Percentiles rank a stretch among this genome's conserved stretches.
Conservation (phyloP, 305 asterid species). For the Ilex paraguariensis region DNA sequence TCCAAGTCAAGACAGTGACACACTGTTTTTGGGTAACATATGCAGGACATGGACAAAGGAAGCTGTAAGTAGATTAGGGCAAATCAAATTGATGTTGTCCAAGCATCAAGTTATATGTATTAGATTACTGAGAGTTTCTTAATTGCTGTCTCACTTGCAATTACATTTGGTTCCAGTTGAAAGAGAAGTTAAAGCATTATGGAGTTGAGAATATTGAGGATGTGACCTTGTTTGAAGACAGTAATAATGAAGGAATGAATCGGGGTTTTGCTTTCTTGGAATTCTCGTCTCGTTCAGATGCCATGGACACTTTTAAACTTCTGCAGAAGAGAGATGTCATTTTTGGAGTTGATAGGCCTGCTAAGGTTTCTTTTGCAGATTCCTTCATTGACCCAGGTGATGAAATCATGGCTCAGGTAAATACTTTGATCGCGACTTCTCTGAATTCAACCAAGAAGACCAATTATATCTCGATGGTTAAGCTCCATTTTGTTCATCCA, state of each 20-base stretch:
- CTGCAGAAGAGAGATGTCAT: constrained; percentile 79
- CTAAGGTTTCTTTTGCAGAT: constrained; percentile 98
- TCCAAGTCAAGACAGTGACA: constrained; percentile 98
- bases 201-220: constrained; percentile 87
- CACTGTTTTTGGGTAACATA: constrained; percentile 90
- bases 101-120: not conserved
- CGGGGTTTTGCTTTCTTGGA: constrained; percentile 94
- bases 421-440: constrained; percentile 22
- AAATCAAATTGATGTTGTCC: not conserved
- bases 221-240: constrained; percentile 86
- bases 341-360: constrained; percentile 94
- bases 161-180: constrained; percentile 65
- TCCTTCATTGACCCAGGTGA: constrained; percentile 97
- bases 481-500: not conserved
- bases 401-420: constrained; percentile 99
- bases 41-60: constrained; percentile 94
- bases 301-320: constrained; percentile 96
- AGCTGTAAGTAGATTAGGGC: constrained; percentile 66
- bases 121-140: constrained; percentile 20
- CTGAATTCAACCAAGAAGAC: constrained; percentile 13
- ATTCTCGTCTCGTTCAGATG: constrained; percentile 88
- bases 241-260: constrained; percentile 61
- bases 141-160: constrained; percentile 32
- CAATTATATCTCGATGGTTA: constrained; percentile 4
- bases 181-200: constrained; percentile 69